phyloP scores from a whole-genome alignment of 83 land plant genomes.

The Larix sibirica region DNA sequence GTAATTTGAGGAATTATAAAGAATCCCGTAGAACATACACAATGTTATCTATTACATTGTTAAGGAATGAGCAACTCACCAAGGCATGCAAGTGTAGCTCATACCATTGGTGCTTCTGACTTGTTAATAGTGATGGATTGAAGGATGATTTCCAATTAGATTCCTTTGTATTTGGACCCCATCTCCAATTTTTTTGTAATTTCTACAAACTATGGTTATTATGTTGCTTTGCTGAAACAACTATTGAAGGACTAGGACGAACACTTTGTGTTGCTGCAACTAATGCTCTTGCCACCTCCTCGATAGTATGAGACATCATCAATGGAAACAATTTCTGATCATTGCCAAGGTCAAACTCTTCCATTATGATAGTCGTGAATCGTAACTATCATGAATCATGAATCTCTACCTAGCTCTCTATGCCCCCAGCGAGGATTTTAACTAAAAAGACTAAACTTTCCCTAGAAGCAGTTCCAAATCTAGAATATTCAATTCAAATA shows the following conservation, averaged over 20 bases:
- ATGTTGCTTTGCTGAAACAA: constrained; percentile 19
- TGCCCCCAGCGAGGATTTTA: too few relatives aligned
- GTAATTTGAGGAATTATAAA: not conserved
- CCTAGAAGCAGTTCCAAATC: too few relatives aligned
- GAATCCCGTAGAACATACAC: not conserved
- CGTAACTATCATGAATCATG: too few relatives aligned
- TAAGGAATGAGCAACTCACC: constrained; percentile 23
- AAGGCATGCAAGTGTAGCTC: constrained; percentile 44
- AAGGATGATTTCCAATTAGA: constrained; percentile 23
- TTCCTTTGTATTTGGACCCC: constrained; percentile 33
- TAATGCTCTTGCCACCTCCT: constrained; percentile 19
- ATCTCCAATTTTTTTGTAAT: constrained; percentile 33
- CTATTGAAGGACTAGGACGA: constrained; percentile 19
- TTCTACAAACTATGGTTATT: constrained; percentile 24
- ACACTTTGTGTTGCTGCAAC: constrained; percentile 19
- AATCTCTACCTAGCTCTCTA: too few relatives aligned
- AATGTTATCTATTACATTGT: not conserved
- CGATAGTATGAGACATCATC: constrained; percentile 5
- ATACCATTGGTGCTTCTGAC: constrained; percentile 83
- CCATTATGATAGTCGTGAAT: not conserved
- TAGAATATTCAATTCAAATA: too few relatives aligned
- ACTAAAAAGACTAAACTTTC: too few relatives aligned
- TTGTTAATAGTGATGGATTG: constrained; percentile 60
- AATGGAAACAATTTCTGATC: not conserved
- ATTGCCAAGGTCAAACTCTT: not conserved